Base-by-base conservation (phyloP, 2,329 filamentous ascomycete genomes). In the Penicillium sp. region DNA sequence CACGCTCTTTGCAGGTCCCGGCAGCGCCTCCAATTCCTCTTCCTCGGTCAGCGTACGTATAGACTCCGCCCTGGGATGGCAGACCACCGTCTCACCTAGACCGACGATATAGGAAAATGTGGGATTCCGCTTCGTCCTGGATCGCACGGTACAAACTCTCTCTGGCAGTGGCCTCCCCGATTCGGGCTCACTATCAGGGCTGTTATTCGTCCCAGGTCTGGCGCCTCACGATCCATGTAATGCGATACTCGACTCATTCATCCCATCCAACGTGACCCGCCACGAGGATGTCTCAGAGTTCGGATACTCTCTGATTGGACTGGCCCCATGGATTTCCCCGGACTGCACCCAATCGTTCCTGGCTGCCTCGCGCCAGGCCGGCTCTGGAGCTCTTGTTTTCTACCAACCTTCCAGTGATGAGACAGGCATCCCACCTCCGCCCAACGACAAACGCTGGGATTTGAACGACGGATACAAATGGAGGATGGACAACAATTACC, bases 161-260 rank as follows among this genome's bases (percentile, higher is more conserved):
- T 86, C 86, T 3, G 80, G 77, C 20, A 84, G 80, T 45, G 81
- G 80, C 59, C 74, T 79, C 36, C 73, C 77, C 20, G 64, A 73
- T 26, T 79, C 83, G 49, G 77, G 77, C 39, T 71, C 79, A 38
- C 80, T 93, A 23, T 78, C 80, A 49, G 91, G 91, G 46, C 77
- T 96, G 11, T 76, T 97, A 41, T 97, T 93, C 63, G 84, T 94
- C 2, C 93, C 91, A 4, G 79, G 83, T 44, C 74, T 95, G 27
- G 61, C 67, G 4, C 41, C 58, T 8, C 62, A 73, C 40, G 76
- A 84, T 47, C 67, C 73, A 0, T 96, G 90, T 68, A 74, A 74
- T 58, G 70, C 79, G 11, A 66, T 77, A 32, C 80, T 84, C 28
- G 74, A 74, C 27, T 64, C 76, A n/a, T 81, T 84, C 52, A 75